Evolutionary conservation across 345 rosid genomes (phyloP), one percentile per base, ranked within the genome.

Genomic region (Linum tenue): DNA sequence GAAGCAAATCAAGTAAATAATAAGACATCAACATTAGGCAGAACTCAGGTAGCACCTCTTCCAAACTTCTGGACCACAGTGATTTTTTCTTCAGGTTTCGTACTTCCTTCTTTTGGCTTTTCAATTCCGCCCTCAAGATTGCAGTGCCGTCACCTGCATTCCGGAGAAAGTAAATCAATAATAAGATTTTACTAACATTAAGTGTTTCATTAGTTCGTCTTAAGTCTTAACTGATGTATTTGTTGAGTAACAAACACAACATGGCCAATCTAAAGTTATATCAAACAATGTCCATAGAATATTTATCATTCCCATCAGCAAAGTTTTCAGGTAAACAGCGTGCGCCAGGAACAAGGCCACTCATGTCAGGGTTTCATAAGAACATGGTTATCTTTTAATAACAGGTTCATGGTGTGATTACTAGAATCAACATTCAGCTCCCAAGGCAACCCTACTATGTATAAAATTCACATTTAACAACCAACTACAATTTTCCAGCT

Each of bases 41-140:
- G n/a, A 22, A 40, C n/a, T 17, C 5, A 62, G 57, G 17, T 56
- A 40, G 43, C 63, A 75, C 78, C 78, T 70, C 74, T 75, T 70
- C 78, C 61, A 75, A 39, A 51, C 74, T 75, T 63, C 78, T 66
- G 60, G 71, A 75, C 78, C 78, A 75, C 8, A 75, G 59, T 8
- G 78, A 75, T 64, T 67, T 75, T 59, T 67, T 75, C 74, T 63
- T 75, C 37, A 75, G 42, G 62, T 53, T 75, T 50, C 71, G 67
- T 40, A 75, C 70, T 58, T 10, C 65, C 53, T 70, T 75, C 59
- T 39, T 75, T 36, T 75, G 74, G 71, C 39, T 66, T 67, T 70
- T 75, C 16, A 75, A 38, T 40, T 66, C 71, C 41, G 74, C 48
- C 66, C 37, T 63, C 60, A 75, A 63, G 37, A 60, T 62, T 9